Percentiles rank a stretch among this genome's conserved stretches.
Evolutionary conservation across 148 eudicot genomes (phyloP).

Genomic region (Hydrangea macrophylla): DNA sequence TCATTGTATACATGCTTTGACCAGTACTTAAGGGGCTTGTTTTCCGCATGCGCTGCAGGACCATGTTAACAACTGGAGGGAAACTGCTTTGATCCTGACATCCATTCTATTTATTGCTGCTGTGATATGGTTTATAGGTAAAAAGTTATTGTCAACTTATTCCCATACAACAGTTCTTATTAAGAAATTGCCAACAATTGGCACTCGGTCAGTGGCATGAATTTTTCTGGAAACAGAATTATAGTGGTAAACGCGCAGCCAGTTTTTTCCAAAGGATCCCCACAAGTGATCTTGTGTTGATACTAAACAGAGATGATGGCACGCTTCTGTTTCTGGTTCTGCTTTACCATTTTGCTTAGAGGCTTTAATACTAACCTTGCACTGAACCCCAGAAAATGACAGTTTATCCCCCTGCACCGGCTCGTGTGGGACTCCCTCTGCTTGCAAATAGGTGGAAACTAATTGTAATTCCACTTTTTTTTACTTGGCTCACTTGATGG

Average conservation of each 20-base stretch:
- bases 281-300: background rate
- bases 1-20: background rate
- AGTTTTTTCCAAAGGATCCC: background rate
- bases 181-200: background rate
- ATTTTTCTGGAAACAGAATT: background rate
- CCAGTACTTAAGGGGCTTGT: conserved; percentile 2
- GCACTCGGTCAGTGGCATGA: background rate
- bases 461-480: too few species aligned
- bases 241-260: background rate
- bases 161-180: background rate
- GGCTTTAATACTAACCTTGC: too few species aligned
- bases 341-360: too few species aligned
- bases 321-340: too few species aligned
- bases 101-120: conserved; percentile 83
- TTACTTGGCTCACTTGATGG: too few species aligned
- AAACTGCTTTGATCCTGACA: conserved; percentile 64
- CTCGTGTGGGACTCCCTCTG: too few species aligned
- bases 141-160: conserved; percentile 3
- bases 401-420: too few species aligned
- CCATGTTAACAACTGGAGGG: conserved; percentile 75
- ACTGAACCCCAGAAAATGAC: too few species aligned
- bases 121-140: conserved; percentile 77
- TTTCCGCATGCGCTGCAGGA: conserved; percentile 48
- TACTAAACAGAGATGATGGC: too few species aligned
- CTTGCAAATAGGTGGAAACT: too few species aligned